These are phyloP conservation scores for Coemansia sp. DNA, from an alignment of 192 early-diverging fungal species.

Conservation along the genomic window DNA sequence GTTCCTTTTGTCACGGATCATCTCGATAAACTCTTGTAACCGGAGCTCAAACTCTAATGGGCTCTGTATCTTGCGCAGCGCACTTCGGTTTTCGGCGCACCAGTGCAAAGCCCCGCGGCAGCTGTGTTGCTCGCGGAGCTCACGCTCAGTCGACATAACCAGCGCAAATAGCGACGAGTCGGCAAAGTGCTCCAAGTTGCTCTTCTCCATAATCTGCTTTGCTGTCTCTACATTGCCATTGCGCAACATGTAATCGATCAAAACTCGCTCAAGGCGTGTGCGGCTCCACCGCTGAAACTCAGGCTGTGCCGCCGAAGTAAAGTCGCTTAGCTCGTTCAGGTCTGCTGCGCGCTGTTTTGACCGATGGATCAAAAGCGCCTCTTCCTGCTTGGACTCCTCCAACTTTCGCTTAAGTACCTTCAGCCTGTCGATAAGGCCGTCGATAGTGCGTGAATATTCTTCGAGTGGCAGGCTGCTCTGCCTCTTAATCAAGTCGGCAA, in stretches of 20 bases:
- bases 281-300: constrained; percentile 86
- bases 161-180: constrained; percentile 90
- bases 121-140: constrained; percentile 66
- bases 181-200: constrained; percentile 61
- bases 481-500: constrained; percentile 27
- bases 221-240: constrained; percentile 81
- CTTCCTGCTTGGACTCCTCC: constrained; percentile 78
- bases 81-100: constrained; percentile 92
- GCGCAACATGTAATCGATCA: constrained; percentile 96
- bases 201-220: constrained; percentile 56
- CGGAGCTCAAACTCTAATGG: constrained; percentile 95
- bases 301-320: constrained; percentile 62
- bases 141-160: constrained; percentile 74
- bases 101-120: constrained; percentile 88
- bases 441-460: constrained; percentile 59
- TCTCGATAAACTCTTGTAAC: constrained; percentile 93
- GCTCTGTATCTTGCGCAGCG: constrained; percentile 89
- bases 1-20: constrained; percentile 62
- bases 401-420: constrained; percentile 75
- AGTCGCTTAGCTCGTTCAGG: constrained; percentile 66
- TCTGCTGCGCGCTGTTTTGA: constrained; percentile 74
- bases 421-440: constrained; percentile 65
- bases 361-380: constrained; percentile 64
- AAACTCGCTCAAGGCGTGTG: constrained; percentile 77
- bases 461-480: constrained; percentile 49